These are phyloP conservation scores for Trichosanthes truncata DNA, from an alignment of 306 rosid genomes.

Conservation along the genomic window DNA sequence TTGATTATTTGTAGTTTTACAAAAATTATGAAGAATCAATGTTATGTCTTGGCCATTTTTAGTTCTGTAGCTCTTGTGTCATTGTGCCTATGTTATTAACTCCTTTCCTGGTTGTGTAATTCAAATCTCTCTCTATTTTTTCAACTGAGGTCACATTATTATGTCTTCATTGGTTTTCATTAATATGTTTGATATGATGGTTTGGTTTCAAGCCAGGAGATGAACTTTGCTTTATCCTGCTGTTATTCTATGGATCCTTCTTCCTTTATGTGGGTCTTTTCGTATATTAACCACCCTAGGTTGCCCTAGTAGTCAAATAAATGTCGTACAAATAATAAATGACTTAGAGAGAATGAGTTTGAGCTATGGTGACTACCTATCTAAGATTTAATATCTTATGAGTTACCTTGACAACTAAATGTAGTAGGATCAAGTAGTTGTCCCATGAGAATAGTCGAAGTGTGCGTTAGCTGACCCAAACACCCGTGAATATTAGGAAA, in stretches of 20 bases:
- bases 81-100: neutral
- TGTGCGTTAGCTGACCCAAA: too few relatives aligned
- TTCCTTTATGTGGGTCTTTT: neutral
- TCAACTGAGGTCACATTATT: neutral
- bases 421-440: too few relatives aligned
- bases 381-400: too few relatives aligned
- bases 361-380: too few relatives aligned
- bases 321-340: neutral
- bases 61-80: neutral
- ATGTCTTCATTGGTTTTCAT: neutral
- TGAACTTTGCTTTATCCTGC: neutral
- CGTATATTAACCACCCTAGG: neutral
- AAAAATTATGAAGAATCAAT: neutral
- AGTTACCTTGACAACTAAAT: too few relatives aligned
- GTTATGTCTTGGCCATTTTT: neutral
- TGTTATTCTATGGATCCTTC: neutral
- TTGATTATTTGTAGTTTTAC: slow-evolving; percentile 2
- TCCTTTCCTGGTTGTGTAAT: neutral
- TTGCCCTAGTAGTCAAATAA: too few relatives aligned
- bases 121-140: neutral
- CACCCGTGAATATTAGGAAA: too few relatives aligned
- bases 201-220: neutral
- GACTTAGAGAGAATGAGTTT: too few relatives aligned
- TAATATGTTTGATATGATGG: neutral
- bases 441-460: too few relatives aligned